Evolutionary conservation across 2,329 filamentous ascomycete species (phyloP).

Genomic region (Cyphellophora europaea): DNA sequence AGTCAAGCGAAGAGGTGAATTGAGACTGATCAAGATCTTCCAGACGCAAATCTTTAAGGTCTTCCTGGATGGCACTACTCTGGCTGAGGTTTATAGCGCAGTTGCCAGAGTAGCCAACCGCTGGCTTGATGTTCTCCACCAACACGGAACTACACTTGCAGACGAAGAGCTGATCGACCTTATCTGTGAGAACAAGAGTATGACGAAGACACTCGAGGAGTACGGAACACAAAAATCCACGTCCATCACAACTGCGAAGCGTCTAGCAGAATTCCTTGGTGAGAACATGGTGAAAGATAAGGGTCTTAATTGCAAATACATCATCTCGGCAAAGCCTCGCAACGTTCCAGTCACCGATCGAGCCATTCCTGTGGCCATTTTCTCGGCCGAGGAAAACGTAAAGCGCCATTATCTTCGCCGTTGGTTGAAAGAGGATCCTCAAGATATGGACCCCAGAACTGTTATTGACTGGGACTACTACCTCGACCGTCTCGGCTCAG

Average conservation of each 20-base stretch:
- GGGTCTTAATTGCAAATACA: conserved; percentile 98
- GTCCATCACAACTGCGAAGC: conserved; percentile 95
- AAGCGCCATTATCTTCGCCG: conserved; percentile 87
- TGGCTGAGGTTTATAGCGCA: conserved; percentile 79
- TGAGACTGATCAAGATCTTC: conserved; percentile 99
- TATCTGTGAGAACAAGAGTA: conserved; percentile 99
- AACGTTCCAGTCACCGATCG: conserved; percentile 90
- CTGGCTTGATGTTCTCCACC: conserved; percentile 92
- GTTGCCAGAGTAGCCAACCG: conserved; percentile 92
- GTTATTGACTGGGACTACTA: conserved; percentile 98
- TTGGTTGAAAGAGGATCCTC: conserved; percentile 89
- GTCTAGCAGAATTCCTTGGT: conserved; percentile 88
- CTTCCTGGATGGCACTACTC: conserved; percentile 82
- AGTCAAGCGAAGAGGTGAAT: conserved; percentile 89
- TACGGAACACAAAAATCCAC: conserved; percentile 95
- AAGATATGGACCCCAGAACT: conserved; percentile 79
- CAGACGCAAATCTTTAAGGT: conserved; percentile 99
- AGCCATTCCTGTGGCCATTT: conserved; percentile 91
- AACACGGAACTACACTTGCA: conserved; percentile 76
- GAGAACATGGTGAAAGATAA: conserved; percentile 99
- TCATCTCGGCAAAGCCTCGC: conserved; percentile 80
- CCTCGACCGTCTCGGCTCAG: conserved; percentile 84
- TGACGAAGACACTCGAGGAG: conserved; percentile 94
- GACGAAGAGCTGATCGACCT: conserved; percentile 97
- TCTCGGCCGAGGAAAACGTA: conserved; percentile 80